These are phyloP conservation scores for Leishmania tarentolae DNA, from an alignment of 208 protist species.

Conservation along the genomic window DNA sequence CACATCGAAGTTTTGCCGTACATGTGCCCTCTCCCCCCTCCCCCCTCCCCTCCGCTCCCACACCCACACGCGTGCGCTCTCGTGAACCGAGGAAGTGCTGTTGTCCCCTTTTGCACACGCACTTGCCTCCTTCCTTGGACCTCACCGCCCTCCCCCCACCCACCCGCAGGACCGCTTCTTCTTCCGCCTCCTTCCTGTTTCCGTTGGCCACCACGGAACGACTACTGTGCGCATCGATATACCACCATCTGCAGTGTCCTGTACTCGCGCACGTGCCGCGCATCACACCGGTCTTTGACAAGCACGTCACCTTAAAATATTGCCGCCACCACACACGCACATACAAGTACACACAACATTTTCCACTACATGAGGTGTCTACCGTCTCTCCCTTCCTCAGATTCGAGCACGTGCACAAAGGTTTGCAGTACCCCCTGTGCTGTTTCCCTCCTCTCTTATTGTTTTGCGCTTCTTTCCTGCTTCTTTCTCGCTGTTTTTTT, in stretches of 20 bases:
- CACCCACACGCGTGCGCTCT: neutral
- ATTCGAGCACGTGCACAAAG: neutral
- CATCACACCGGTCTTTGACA: neutral
- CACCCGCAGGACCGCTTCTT: constrained; percentile 1
- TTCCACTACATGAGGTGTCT: neutral
- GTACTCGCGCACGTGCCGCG: neutral
- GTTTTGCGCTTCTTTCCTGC: neutral
- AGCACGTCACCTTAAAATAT: too few species aligned
- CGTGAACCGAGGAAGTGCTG: neutral
- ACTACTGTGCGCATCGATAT: neutral
- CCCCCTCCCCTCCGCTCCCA: too few species aligned
- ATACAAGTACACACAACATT: neutral
- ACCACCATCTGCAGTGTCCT: neutral
- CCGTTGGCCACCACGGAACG: neutral
- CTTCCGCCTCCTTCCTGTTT: constrained; percentile 4
- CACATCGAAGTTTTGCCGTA: neutral
- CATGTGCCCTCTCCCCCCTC: too few species aligned
- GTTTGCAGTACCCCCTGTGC: neutral
- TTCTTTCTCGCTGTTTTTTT: too few species aligned
- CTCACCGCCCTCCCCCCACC: neutral
- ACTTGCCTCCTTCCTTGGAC: neutral
- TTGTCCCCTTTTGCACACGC: neutral
- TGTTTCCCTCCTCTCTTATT: neutral
- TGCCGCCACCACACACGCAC: neutral
- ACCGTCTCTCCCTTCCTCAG: neutral